Evolutionary conservation across 2,329 filamentous ascomycete genomes (phyloP), one percentile per base, ranked within the genome.

Genomic region (Monosporascus sp.): DNA sequence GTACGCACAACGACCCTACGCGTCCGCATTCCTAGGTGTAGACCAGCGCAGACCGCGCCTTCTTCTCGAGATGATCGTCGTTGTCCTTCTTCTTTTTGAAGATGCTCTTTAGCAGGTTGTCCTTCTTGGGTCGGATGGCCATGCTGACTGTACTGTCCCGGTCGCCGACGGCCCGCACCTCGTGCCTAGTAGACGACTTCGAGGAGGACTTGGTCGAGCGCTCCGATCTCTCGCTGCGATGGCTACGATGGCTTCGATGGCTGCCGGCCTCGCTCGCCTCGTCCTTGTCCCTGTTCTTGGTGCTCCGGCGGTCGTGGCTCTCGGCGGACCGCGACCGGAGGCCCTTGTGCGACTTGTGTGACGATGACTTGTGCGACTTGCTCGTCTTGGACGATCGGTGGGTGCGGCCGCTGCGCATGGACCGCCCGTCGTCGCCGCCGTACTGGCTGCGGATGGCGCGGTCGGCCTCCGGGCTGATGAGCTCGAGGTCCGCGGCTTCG

Each of bases 21-120:
- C 31, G 9, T 35, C 31, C n/a, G 41, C 7, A 15, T 6, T 57
- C 52, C 49, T 58, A 51, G 39, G 54, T 55, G 50, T 50, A 49
- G 25, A 57, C 51, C 50, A 60, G 49, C 22, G 57, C 56, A 20
- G 57, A 54, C 41, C 52, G 53, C 47, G 54, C 55, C 45, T 59
- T 54, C 3, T 66, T 62, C 6, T 57, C 53, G 9, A 15, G 46
- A n/a, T 48, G 20, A 17, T 48, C 35, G 25, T 14, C 11, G 27
- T 4, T 50, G 35, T 76, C 72, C 67, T 78, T 79, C 69, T 79
- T 82, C 69, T 73, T 78, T 72, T 78, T 80, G 64, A 85, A 83
- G 53, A 84, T 58, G 3, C 74, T 69, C 71, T 82, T 83, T 57
- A 85, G 74, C 79, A 83, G 80, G 62, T 76, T 82, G 41, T 77